A percentile compares a stretch with the other conserved stretches of the same genome.
Evolutionary conservation across 192 early-diverging fungal species (phyloP).

Genomic region (Backusella westeae): DNA sequence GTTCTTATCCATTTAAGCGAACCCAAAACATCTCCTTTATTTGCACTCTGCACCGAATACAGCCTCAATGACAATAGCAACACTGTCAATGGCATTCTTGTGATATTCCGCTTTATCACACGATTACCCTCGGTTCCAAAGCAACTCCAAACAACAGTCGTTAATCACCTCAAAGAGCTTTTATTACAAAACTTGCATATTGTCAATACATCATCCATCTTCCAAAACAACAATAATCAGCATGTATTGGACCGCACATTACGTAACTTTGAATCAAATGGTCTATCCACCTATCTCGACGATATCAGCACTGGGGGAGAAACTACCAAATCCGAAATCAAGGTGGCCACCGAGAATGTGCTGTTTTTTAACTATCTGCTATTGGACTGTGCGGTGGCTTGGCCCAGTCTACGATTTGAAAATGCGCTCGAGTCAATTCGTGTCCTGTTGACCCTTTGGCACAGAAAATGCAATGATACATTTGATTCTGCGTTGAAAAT

Average conservation of each 20-base stretch:
- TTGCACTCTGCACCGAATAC: slow-evolving; percentile 2
- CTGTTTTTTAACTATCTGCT: slow-evolving; percentile 13
- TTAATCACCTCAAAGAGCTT: neutral
- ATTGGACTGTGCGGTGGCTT: neutral
- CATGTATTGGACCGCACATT: neutral
- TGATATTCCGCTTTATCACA: slow-evolving; percentile 6
- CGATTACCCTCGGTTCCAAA: neutral
- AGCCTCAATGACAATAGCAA: neutral
- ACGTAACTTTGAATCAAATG: neutral
- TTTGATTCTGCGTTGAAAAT: slow-evolving; percentile 8
- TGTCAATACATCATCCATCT: neutral
- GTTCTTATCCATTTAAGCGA: slow-evolving; percentile 13
- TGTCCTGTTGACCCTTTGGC: slow-evolving; percentile 2
- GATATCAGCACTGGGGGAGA: neutral
- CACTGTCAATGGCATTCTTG: neutral
- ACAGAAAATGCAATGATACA: slow-evolving; percentile 9
- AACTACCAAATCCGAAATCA: neutral
- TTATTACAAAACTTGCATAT: neutral
- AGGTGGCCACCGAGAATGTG: neutral
- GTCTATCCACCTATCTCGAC: neutral
- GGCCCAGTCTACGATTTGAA: neutral
- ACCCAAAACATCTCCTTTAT: slow-evolving; percentile 15
- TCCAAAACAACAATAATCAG: neutral
- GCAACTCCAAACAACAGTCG: neutral
- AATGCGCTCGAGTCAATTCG: neutral